Base-by-base conservation (phyloP, 176 grass and related monocot genomes). In the Stipa capillata region DNA sequence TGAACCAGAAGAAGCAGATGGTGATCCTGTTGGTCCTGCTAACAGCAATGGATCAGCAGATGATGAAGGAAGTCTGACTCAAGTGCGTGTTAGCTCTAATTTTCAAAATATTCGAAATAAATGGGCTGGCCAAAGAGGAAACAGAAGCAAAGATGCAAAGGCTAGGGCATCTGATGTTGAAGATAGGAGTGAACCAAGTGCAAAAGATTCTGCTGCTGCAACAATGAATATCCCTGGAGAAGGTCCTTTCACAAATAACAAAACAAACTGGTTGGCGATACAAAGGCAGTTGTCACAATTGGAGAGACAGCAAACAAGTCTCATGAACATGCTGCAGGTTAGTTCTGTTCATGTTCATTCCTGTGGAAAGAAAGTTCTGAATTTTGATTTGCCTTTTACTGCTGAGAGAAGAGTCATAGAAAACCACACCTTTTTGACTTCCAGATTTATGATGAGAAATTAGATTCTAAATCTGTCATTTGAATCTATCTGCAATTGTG, bases 251-350 rank as follows among this genome's bases (percentile, higher is more conserved):
- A 79, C 87, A 65, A 97, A 79, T 74, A 94, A 90, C 77, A 97
- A 90, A 81, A 85, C 82, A 24, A 99, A 84, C 82, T 99, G 88
- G 92, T 73, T 92, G 69, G 86, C 82, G 0, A 93, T 99, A 87
- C 97, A 95, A 54, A 95, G 85, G 62, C 97, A 99, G 29, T 70
- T 99, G 25, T 54, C 83, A 18, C 92, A 88, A 40, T 67, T 99
- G 76, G 97, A 99, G 90, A 93, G 90, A 55, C 97, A 99, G 75
- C 97, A 99, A 89, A 70, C 97, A 12, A 86, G 88, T 87, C 88
- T 99, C 29, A 88, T 96, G 92, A 99, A 91, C 86, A 95, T 99
- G 92, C 72, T 99, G 74, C 97, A 99, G 96, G 96, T 99, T 82
- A 39, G 69, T 86, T 51, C 20, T 62, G 47, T 63, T 68, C 79